Percentiles rank a stretch among this genome's conserved stretches.
Conservation (phyloP, 345 rosid species). For the Brassica cretica region DNA sequence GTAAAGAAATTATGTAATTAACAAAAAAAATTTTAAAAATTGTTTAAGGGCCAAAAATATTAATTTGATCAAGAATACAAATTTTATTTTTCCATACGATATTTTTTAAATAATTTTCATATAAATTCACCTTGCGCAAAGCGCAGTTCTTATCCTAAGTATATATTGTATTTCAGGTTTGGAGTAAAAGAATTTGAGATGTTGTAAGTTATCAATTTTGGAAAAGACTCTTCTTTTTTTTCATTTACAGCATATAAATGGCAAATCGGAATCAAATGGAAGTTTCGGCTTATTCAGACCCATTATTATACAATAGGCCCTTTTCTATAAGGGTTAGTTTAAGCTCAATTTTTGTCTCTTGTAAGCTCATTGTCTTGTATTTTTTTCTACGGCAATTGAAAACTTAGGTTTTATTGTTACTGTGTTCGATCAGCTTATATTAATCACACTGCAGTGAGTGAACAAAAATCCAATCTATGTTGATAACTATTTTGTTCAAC, state of each 20-base stretch:
- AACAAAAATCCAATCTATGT: background rate
- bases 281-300: background rate
- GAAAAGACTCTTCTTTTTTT: background rate
- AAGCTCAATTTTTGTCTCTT: background rate
- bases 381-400: background rate
- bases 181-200: background rate
- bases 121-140: too few relatives aligned
- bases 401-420: background rate
- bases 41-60: too few relatives aligned
- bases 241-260: background rate
- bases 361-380: background rate
- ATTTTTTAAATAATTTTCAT: too few relatives aligned
- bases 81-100: too few relatives aligned
- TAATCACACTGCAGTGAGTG: background rate
- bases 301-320: conserved; percentile 5
- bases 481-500: background rate
- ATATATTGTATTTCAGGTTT: background rate
- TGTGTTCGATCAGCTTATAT: background rate
- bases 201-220: background rate
- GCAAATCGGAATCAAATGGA: background rate
- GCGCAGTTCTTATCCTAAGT: too few relatives aligned
- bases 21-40: too few relatives aligned
- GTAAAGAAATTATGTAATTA: too few relatives aligned
- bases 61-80: too few relatives aligned
- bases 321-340: background rate